Conservation (phyloP, 768 basidiomycete genomes). For the Asterophora parasitica region DNA sequence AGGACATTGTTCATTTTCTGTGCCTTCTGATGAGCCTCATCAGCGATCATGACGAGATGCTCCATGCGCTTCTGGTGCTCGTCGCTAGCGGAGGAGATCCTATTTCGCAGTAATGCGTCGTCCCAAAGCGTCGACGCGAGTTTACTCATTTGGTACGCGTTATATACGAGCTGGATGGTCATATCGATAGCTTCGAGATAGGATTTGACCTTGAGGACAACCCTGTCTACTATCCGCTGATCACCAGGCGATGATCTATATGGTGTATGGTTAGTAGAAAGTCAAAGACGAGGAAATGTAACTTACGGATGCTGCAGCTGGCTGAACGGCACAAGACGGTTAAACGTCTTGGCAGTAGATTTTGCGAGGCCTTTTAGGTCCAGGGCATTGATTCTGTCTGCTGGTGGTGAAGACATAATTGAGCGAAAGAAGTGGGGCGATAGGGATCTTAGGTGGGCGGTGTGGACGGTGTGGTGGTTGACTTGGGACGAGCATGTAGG, state of each 20-base stretch:
- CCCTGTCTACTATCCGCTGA: slow-evolving; percentile 8
- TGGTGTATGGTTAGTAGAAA: neutral
- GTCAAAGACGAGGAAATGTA: neutral
- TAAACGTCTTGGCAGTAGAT: slow-evolving; percentile 31
- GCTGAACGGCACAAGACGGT: slow-evolving; percentile 33
- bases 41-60: slow-evolving; percentile 21
- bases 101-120: neutral
- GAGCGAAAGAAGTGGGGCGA: neutral
- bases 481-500: neutral
- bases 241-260: slow-evolving; percentile 19
- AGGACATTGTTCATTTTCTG: slow-evolving; percentile 23
- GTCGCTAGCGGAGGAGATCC: neutral
- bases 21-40: slow-evolving; percentile 23
- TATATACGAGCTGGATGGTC: slow-evolving; percentile 15
- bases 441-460: neutral
- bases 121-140: slow-evolving; percentile 8
- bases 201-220: slow-evolving; percentile 11
- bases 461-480: neutral
- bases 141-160: slow-evolving; percentile 16
- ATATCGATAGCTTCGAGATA: slow-evolving; percentile 18
- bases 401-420: neutral
- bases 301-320: slow-evolving; percentile 25
- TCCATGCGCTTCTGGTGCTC: slow-evolving; percentile 11
- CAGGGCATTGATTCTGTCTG: slow-evolving; percentile 11
- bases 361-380: slow-evolving; percentile 25